Evolutionary conservation across 225 moss, liverwort and hornwort species (phyloP).

Genomic region (Polytrichum commune): DNA sequence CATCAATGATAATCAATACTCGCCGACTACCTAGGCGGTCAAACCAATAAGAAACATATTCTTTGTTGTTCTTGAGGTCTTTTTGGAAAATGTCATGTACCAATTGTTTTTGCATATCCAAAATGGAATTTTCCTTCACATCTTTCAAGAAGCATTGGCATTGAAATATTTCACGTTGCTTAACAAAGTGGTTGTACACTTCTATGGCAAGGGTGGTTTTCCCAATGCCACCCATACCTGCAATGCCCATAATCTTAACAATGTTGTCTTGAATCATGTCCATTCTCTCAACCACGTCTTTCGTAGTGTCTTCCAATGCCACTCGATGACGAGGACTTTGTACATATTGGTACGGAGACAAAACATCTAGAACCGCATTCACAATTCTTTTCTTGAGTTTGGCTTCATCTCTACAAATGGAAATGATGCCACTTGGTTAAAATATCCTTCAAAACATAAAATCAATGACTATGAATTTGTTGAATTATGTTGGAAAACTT

Average conservation of each 20-base stretch:
- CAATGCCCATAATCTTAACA: slow-evolving; percentile 1
- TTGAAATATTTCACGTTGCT: background rate
- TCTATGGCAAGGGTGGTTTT: slow-evolving; percentile 11
- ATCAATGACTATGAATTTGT: too few relatives aligned
- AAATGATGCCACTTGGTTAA: too few relatives aligned
- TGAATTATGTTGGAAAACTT: too few relatives aligned
- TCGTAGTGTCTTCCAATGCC: background rate
- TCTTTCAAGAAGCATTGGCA: background rate
- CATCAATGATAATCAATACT: slow-evolving; percentile 7
- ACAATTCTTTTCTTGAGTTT: too few relatives aligned
- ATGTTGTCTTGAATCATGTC: background rate
- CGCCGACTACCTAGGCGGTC: background rate
- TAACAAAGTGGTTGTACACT: background rate
- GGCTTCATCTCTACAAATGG: too few relatives aligned
- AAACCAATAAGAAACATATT: background rate
- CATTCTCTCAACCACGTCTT: background rate
- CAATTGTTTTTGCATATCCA: slow-evolving; percentile 1
- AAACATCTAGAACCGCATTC: too few relatives aligned
- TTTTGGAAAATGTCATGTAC: background rate
- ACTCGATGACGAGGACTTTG: background rate
- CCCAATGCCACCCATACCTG: slow-evolving; percentile 14
- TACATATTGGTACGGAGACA: too few relatives aligned
- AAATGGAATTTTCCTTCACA: background rate
- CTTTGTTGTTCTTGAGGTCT: background rate
- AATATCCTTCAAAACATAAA: too few relatives aligned